These are phyloP conservation scores for Lenzites betulinus DNA, from an alignment of 768 basidiomycete genomes.

Conservation along the genomic window DNA sequence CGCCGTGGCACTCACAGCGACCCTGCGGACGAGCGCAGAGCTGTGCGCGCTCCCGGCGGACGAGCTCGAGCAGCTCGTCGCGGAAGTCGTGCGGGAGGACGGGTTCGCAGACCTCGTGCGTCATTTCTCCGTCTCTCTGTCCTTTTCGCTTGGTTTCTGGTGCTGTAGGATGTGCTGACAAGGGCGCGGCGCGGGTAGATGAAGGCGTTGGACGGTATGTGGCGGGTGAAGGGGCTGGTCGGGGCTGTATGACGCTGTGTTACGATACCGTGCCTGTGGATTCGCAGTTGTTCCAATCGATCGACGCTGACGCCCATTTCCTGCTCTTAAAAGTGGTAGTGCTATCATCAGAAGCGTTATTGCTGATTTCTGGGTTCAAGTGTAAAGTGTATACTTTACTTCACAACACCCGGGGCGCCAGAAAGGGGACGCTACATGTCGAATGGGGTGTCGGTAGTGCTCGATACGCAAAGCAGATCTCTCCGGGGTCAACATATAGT, in stretches of 20 bases:
- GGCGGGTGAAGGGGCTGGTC: slow-evolving; percentile 34
- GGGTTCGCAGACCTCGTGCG: slow-evolving; percentile 77
- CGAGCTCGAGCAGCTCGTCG: slow-evolving; percentile 58
- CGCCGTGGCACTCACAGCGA: slow-evolving; percentile 30
- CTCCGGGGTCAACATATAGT: too few relatives aligned
- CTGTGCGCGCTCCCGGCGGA: slow-evolving; percentile 55
- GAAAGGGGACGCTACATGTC: too few relatives aligned
- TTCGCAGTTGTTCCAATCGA: too few relatives aligned
- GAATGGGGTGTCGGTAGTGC: too few relatives aligned
- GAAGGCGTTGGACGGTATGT: slow-evolving; percentile 54
- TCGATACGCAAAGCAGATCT: too few relatives aligned
- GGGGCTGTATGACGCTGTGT: neutral
- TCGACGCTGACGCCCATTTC: too few relatives aligned
- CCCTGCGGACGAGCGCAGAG: slow-evolving; percentile 45
- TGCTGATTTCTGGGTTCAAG: too few relatives aligned
- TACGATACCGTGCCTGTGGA: too few relatives aligned
- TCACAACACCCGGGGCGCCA: too few relatives aligned
- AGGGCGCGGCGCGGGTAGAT: slow-evolving; percentile 40
- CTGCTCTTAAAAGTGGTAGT: too few relatives aligned
- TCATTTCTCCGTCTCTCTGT: neutral
- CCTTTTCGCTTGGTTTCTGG: neutral
- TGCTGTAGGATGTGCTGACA: neutral
- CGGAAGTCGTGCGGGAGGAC: slow-evolving; percentile 68
- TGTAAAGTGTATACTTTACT: too few relatives aligned
- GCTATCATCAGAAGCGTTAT: too few relatives aligned